Conservation (phyloP, 192 early-diverging fungal genomes). For the Thoreauomyces humboldtii region DNA sequence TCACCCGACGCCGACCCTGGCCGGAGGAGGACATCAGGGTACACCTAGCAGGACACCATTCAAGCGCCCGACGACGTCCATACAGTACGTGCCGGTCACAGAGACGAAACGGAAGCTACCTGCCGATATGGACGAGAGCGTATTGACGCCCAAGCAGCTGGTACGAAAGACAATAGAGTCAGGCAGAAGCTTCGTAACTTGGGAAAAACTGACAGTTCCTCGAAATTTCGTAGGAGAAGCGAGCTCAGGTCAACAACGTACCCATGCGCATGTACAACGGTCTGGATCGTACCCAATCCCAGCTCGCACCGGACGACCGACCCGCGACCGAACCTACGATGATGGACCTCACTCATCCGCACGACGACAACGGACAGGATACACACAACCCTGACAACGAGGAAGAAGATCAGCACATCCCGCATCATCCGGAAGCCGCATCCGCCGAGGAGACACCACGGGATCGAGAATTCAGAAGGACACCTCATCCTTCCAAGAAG, state of each 20-base stretch:
- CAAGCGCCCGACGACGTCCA: neutral
- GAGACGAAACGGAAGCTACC: slow-evolving; percentile 7
- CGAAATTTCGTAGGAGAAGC: neutral
- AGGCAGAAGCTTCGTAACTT: too few species aligned
- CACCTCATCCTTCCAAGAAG: too few species aligned
- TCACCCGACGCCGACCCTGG: too few species aligned
- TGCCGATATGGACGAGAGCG: neutral
- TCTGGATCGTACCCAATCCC: slow-evolving; percentile 1
- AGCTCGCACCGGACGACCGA: neutral
- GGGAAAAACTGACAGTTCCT: too few species aligned
- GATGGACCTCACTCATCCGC: neutral
- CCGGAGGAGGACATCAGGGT: too few species aligned
- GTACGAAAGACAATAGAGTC: neutral
- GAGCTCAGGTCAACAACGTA: neutral
- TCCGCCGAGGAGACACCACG: too few species aligned
- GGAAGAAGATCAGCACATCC: neutral
- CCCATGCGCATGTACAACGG: slow-evolving; percentile 9
- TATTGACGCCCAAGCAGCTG: slow-evolving; percentile 4
- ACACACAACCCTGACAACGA: neutral
- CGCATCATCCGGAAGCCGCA: neutral
- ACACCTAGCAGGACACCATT: too few species aligned
- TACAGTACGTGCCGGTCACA: slow-evolving; percentile 4
- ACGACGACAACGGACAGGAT: neutral
- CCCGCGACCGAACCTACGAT: neutral
- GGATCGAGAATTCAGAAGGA: too few species aligned